Evolutionary conservation across 345 rosid genomes (phyloP).

Genomic region (Carallia brachiata): DNA sequence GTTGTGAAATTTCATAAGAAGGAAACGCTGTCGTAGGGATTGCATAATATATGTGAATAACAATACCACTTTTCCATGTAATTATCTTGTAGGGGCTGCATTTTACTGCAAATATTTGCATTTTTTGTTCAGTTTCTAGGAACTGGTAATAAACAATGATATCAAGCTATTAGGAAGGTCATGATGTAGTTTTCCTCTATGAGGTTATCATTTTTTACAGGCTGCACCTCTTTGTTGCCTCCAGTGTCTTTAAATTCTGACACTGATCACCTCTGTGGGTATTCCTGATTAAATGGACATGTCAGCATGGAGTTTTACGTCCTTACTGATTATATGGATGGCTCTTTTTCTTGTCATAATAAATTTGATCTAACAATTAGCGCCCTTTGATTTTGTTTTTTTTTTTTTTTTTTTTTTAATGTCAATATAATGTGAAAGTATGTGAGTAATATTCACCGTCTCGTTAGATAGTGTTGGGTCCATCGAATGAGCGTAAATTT

Average conservation of each 20-base stretch:
- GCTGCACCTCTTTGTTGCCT: slow-evolving; percentile 4
- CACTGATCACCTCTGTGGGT: too few species aligned
- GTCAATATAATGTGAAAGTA: not conserved
- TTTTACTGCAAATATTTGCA: slow-evolving; percentile 12
- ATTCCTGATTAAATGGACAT: too few species aligned
- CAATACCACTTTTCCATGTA: slow-evolving; percentile 29
- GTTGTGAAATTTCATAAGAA: not conserved
- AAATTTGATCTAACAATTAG: not conserved
- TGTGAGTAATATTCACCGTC: too few species aligned
- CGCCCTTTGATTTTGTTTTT: too few species aligned
- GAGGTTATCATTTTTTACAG: slow-evolving; percentile 18
- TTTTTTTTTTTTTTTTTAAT: too few species aligned
- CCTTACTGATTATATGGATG: too few species aligned
- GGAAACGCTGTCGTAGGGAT: slow-evolving; percentile 14
- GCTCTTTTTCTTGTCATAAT: too few species aligned
- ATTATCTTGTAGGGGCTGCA: slow-evolving; percentile 28
- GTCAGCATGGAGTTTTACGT: too few species aligned
- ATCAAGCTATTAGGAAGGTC: slow-evolving; percentile 10
- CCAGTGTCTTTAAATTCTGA: not conserved
- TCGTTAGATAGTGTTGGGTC: too few species aligned
- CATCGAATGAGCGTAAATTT: too few species aligned
- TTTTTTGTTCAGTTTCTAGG: slow-evolving; percentile 23
- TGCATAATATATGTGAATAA: slow-evolving; percentile 20
- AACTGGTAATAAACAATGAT: slow-evolving; percentile 17
- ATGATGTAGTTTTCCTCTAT: slow-evolving; percentile 23